Base-by-base conservation (phyloP, 768 basidiomycete genomes). In the Boletus edulis region DNA sequence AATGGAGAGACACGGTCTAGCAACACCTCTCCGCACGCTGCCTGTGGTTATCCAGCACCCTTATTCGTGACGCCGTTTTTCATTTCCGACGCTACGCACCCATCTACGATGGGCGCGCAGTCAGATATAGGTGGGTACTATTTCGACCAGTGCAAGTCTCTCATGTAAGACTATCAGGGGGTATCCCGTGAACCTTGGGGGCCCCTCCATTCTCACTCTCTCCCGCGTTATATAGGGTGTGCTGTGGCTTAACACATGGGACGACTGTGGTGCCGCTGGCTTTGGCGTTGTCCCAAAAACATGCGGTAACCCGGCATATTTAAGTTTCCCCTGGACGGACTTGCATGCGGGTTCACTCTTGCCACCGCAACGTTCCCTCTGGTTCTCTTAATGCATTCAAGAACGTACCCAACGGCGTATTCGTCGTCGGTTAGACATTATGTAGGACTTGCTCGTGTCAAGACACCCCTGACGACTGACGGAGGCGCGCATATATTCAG, bases 291-390 rank as follows among this genome's bases (percentile, higher is more conserved):
- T 51, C 51, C 46, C 9, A 29, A 31, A 29, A 46, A 56, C 63
- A 67, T 54, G 65, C 53, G 58, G 58, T 46, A 20, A 43, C 53
- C 58, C 60, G 45, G 41, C 11, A 47, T 62, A 66, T 65, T 60
- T 65, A 67, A 65, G 56, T 56, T 56, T 51, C 53, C 51, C 34
- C 46, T 51, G 39, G 18, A 10, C 48, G 37, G 44, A 27, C 48
- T 48, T 49, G 56, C 52, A 12, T 52, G 62, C 24, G 60, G 60
- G 52, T 51, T 49, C 54, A 51, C 57, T 62, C 51, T 43, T 46
- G 60, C 50, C 45, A 51, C 66, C 42, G 55, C 54, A 49, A 57
- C 55, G 46, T 48, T 43, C 54, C 35, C 24, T 18, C 39, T 44
- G 44, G 39, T 40, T 42, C 45, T 34, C 20, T 38, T n/a, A 41